phyloP scores from a whole-genome alignment of 768 basidiomycete genomes.

The Lactarius sanguifluus region DNA sequence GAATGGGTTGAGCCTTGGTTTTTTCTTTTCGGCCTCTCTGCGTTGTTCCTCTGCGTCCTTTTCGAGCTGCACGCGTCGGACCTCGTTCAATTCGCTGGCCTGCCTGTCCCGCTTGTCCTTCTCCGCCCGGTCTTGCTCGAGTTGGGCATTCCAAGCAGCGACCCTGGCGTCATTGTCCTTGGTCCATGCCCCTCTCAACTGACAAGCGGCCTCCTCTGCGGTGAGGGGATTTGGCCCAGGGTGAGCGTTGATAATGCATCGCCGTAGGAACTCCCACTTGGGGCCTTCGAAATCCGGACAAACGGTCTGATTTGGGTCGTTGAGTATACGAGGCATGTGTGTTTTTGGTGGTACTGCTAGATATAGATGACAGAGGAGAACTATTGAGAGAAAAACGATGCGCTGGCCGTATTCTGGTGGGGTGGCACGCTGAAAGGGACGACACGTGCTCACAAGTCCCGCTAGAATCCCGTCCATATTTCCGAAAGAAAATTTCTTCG shows the following conservation, averaged over 20 bases:
- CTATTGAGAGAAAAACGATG: background rate
- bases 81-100: background rate
- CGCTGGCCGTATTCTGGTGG: background rate
- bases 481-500: too few relatives aligned
- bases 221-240: background rate
- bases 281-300: background rate
- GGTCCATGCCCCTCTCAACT: background rate
- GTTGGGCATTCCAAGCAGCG: background rate
- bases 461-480: too few relatives aligned
- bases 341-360: background rate
- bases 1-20: background rate
- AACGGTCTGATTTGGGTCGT: background rate
- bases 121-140: background rate
- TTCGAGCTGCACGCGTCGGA: background rate
- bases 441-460: too few relatives aligned
- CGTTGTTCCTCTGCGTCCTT: background rate
- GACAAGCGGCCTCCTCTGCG: background rate
- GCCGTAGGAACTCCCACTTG: slow-evolving; percentile 2
- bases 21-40: background rate
- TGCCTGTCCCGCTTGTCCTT: background rate
- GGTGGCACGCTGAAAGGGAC: too few relatives aligned
- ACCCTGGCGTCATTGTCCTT: background rate
- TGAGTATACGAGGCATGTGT: background rate
- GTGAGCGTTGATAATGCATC: background rate
- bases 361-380: background rate